Percentiles rank a stretch among this genome's conserved stretches.
These are phyloP conservation scores for Aspergillus awamori DNA, from an alignment of 2,329 filamentous ascomycete species.

Conservation along the genomic window DNA sequence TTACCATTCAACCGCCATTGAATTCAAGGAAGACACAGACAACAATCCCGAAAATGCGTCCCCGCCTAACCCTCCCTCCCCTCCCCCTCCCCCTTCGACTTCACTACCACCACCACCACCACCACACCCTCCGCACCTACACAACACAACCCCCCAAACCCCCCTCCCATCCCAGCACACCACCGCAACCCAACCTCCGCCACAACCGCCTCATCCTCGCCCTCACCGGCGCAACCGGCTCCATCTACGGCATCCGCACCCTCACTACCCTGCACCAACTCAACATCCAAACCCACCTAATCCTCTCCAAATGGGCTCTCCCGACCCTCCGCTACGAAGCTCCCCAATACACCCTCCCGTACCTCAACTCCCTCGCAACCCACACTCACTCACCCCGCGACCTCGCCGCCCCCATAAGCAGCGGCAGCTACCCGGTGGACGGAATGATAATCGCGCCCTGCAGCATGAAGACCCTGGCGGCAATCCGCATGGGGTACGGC, in stretches of 20 bases:
- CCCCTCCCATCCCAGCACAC: background rate
- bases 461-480: constrained; percentile 51
- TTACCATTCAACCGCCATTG: too few relatives aligned
- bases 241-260: constrained; percentile 28
- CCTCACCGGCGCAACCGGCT: constrained; percentile 38
- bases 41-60: background rate
- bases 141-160: background rate
- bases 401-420: constrained; percentile 28
- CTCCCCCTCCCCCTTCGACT: too few relatives aligned
- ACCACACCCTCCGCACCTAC: background rate
- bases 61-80: background rate
- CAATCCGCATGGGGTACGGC: constrained; percentile 41
- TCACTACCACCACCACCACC: too few relatives aligned
- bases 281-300: constrained; percentile 30
- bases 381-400: constrained; percentile 26
- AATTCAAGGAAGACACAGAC: background rate
- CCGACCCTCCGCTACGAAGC: constrained; percentile 28
- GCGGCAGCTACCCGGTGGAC: constrained; percentile 28
- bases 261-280: constrained; percentile 29
- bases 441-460: constrained; percentile 51
- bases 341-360: constrained; percentile 5
- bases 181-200: background rate
- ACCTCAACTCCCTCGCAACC: constrained; percentile 16
- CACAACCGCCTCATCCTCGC: constrained; percentile 24
- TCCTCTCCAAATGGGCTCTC: constrained; percentile 35